Conservation (phyloP, 2,329 filamentous ascomycete genomes). For the Emmonsiellopsis sp. region DNA sequence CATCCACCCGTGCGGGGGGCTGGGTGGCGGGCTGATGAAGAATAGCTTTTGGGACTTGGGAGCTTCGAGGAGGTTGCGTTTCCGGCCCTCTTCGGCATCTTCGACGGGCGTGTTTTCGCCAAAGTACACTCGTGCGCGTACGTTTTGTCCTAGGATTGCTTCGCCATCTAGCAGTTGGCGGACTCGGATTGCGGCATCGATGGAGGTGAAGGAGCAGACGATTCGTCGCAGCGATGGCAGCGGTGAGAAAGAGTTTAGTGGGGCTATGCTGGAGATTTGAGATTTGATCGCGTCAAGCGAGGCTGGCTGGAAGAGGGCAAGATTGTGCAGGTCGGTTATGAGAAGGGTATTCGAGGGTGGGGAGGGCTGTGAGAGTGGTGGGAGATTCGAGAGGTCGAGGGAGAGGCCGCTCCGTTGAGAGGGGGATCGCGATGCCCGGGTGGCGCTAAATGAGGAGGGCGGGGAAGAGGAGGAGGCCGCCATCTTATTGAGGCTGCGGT, state of each 20-base stretch:
- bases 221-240: conserved; percentile 43
- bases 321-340: conserved; percentile 40
- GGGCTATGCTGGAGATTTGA: conserved; percentile 32
- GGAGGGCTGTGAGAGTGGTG: conserved; percentile 36
- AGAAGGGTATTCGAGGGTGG: conserved; percentile 44
- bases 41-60: conserved; percentile 54
- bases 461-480: conserved; percentile 17
- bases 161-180: conserved; percentile 35
- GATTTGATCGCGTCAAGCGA: conserved; percentile 35
- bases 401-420: conserved; percentile 28
- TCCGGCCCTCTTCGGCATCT: conserved; percentile 23
- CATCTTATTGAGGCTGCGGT: background rate
- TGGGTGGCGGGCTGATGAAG: conserved; percentile 58
- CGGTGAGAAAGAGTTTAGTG: conserved; percentile 43
- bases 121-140: conserved; percentile 43
- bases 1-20: conserved; percentile 57
- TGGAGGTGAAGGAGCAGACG: conserved; percentile 39
- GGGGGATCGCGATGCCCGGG: conserved; percentile 13
- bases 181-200: conserved; percentile 33
- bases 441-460: conserved; percentile 15
- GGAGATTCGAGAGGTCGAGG: conserved; percentile 38
- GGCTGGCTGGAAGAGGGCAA: conserved; percentile 37
- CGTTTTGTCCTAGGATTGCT: conserved; percentile 21
- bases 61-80: conserved; percentile 42
- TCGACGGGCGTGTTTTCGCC: conserved; percentile 41